Base-by-base conservation (phyloP, 148 eudicot genomes). In the Chenopodium quinoa region DNA sequence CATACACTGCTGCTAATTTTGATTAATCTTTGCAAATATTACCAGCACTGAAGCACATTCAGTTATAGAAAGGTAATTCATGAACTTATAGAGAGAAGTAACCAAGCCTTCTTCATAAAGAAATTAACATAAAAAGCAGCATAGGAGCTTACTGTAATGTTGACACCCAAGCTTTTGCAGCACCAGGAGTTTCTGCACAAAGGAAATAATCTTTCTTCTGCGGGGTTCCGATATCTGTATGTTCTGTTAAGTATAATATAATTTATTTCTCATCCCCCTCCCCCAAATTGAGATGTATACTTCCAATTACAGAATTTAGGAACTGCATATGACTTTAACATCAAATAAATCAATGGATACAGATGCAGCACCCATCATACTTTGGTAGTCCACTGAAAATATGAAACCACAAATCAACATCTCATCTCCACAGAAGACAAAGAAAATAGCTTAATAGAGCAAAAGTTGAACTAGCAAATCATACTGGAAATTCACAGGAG, bases 401-500 rank as follows among this genome's bases (percentile, higher is more conserved):
- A 73, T 88, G 14, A 79, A 11, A 84, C 80, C 67, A 80, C 75
- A 75, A 84, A 87, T 82, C 83, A 75, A 65, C 25, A 71, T 78
- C 34, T 60, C 75, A 78, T 67, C 69, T 29, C 10, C 78, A 27
- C 31, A 65, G 54, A 80, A 52, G 82, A 80, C 58, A 83, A 77
- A 76, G 11, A 52, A 58, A 74, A 50, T 52, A 64, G 37, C 65
- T 78, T 34, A 71, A 37, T 76, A 71, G 71, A 72, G 37, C 63
- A 77, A 63, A 20, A 20, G 63, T 29, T 46, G n/a, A 31, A 19
- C 23, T 62, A 50, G 66, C 62, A 75, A 64, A 86, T 86, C 98
- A 86, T 92, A 96, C 99, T 96, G 97, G 91, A 96, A 96, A 88
- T 96, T 96, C 79, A 92, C 91, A 76, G 99, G 99, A 82, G 99